A percentile compares a stretch with the other conserved stretches of the same genome.
These are phyloP conservation scores for Ophiostoma sp. DNA, from an alignment of 2,329 filamentous ascomycete species.

Conservation along the genomic window DNA sequence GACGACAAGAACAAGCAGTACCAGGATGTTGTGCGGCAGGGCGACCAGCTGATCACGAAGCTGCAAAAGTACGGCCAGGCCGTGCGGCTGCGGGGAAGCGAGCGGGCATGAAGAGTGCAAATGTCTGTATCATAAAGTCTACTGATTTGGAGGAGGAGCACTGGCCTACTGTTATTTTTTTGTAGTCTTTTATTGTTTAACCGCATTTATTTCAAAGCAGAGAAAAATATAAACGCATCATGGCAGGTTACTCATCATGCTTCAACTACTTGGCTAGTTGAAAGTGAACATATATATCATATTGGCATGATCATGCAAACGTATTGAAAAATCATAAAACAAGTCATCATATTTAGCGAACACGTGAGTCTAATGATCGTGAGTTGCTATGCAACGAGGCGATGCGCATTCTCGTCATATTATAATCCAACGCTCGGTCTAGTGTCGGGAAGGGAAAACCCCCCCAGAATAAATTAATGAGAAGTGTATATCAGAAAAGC, in stretches of 20 bases:
- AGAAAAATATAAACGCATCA: neutral
- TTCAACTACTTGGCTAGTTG: too few relatives aligned
- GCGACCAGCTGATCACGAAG: conserved; percentile 96
- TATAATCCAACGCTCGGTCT: neutral
- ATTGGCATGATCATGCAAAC: too few relatives aligned
- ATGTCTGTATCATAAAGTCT: too few relatives aligned
- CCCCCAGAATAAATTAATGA: neutral
- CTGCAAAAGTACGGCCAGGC: conserved; percentile 98
- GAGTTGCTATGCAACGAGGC: too few relatives aligned
- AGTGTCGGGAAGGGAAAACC: neutral
- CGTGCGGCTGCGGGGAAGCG: conserved; percentile 87
- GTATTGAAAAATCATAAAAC: too few relatives aligned
- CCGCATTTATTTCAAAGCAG: neutral
- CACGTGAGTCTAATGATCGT: too few relatives aligned
- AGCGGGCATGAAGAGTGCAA: conserved; percentile 60
- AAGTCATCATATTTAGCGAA: too few relatives aligned
- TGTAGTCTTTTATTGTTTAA: conserved; percentile 1
- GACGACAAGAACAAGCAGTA: conserved; percentile 99
- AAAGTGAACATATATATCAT: too few relatives aligned
- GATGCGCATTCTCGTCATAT: too few relatives aligned
- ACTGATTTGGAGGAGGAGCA: neutral
- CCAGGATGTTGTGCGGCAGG: conserved; percentile 93
- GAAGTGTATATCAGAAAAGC: neutral
- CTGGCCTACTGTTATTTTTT: neutral
- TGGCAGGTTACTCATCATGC: too few relatives aligned